Evolutionary conservation across 2,329 filamentous ascomycete species (phyloP), one percentile per base, ranked within the genome.

Genomic region (Fusarium goolgardi): DNA sequence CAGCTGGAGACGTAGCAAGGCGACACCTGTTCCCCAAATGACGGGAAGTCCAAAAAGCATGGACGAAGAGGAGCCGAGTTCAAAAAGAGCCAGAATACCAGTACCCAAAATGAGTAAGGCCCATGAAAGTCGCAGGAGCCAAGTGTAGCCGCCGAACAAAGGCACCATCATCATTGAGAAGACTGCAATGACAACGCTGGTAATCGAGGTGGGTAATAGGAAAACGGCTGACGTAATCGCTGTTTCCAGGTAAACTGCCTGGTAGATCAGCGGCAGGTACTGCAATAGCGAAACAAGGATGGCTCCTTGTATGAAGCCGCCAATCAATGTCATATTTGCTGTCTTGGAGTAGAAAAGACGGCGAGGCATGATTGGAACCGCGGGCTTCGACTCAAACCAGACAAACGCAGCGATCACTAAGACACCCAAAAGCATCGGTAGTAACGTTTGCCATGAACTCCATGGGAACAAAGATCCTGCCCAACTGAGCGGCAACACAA

Each of bases 121-220:
- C 60, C 60, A 63, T 2, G 60, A 63, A 0, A 57, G 10, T 9
- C 60, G 34, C 9, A 63, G 6, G 3, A 63, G 37, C 60, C 58
- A 63, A 3, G 44, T 45, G 13, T 63, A 63, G 2, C 60, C 58
- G 12, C 60, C 58, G 10, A 63, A 63, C 0, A 63, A 5, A 1
- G 60, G 60, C 1, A 63, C 60, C 58, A 63, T 63, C 58, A 63
- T 63, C 60, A 63, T 63, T 1, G 60, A 63, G 27, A 63, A 20
- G 0, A 63, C 58, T 21, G 60, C 50, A 6, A 63, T 31, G 6
- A 63, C 34, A 2, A 63, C 58, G 5, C 60, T 63, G 7, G 55
- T 27, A 10, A 63, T 35, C 0, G 40, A 46, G 0, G 60, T 63
- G 13, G 60, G 60, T 1, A 63, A 13, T 1, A 63, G n/a, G 3